phyloP scores from a whole-genome alignment of 2,329 filamentous ascomycete genomes.

The Davidsoniella virescens region DNA sequence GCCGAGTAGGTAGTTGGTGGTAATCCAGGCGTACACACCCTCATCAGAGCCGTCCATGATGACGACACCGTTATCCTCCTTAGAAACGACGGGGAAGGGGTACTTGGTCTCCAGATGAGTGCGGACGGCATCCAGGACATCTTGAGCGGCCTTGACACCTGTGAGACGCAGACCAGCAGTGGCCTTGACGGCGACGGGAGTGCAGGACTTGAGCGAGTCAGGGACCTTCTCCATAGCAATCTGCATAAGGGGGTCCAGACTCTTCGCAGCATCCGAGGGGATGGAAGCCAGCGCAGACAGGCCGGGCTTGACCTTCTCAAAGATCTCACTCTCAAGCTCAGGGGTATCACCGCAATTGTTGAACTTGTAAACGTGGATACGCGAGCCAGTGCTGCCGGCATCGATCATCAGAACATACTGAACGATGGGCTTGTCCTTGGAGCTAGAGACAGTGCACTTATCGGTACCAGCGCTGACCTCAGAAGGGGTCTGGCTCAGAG shows the following conservation, averaged over 20 bases:
- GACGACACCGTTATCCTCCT: slow-evolving; percentile 71
- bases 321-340: slow-evolving; percentile 81
- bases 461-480: slow-evolving; percentile 50
- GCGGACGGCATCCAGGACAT: slow-evolving; percentile 75
- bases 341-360: slow-evolving; percentile 93
- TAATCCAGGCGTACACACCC: slow-evolving; percentile 98
- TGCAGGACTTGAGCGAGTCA: slow-evolving; percentile 77
- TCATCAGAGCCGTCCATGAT: slow-evolving; percentile 98
- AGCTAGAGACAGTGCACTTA: slow-evolving; percentile 69
- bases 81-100: slow-evolving; percentile 83
- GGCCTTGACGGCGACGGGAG: slow-evolving; percentile 91
- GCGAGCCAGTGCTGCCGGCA: slow-evolving; percentile 90
- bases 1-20: slow-evolving; percentile 92
- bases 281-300: slow-evolving; percentile 79
- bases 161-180: slow-evolving; percentile 86
- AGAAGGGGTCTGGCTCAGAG: slow-evolving; percentile 33
- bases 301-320: slow-evolving; percentile 82
- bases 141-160: slow-evolving; percentile 62
- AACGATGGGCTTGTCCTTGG: slow-evolving; percentile 79
- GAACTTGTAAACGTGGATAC: slow-evolving; percentile 94
- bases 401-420: slow-evolving; percentile 99
- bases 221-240: slow-evolving; percentile 74
- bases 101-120: slow-evolving; percentile 71
- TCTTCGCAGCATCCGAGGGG: slow-evolving; percentile 74
- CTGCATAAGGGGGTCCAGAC: slow-evolving; percentile 73